Evolutionary conservation across 192 early-diverging fungal species (phyloP).

Genomic region (Backusella luteola): DNA sequence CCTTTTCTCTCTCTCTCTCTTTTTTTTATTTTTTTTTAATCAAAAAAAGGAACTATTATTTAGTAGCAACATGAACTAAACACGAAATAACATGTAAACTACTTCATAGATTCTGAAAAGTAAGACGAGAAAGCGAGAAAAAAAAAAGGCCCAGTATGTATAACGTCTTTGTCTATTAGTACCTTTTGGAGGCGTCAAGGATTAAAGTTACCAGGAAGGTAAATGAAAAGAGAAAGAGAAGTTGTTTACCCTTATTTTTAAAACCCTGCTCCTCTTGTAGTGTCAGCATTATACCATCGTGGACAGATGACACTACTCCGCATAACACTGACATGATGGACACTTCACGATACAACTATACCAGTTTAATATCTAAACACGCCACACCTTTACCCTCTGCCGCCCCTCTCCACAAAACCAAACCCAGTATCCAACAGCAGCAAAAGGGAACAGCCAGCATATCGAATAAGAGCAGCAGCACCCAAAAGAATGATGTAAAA

Average conservation of each 20-base stretch:
- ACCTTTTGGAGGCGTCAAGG: neutral
- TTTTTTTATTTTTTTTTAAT: too few relatives aligned
- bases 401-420: constrained; percentile 1
- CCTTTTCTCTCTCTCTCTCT: neutral
- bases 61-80: neutral
- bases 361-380: constrained; percentile 31
- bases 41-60: neutral
- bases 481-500: neutral
- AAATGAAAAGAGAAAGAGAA: neutral
- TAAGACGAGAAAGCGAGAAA: neutral
- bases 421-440: neutral
- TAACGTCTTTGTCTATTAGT: neutral
- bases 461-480: neutral
- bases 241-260: neutral
- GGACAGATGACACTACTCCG: neutral
- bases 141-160: neutral
- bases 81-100: neutral
- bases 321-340: constrained; percentile 21
- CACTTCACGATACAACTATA: constrained; percentile 50
- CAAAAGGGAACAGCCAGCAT: neutral
- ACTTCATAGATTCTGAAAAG: neutral
- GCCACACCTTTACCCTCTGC: neutral
- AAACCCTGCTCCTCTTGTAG: neutral
- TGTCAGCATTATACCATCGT: neutral
- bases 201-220: neutral